Percentiles rank a stretch among this genome's conserved stretches.
These are phyloP conservation scores for Ormosia emarginata DNA, from an alignment of 306 rosid genomes.

Conservation along the genomic window DNA sequence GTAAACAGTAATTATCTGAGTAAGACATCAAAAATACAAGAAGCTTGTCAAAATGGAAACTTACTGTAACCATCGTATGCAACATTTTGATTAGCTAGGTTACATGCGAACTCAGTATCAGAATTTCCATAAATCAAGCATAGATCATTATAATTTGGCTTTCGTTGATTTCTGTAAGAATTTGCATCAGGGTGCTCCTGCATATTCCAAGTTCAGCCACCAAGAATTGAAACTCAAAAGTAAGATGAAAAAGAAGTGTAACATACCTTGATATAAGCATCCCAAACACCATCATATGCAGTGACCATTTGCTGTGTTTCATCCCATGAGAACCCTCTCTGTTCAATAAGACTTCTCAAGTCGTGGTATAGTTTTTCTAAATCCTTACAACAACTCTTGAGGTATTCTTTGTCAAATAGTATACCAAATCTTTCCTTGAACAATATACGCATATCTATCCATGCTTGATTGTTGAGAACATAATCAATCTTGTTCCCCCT, in stretches of 20 bases:
- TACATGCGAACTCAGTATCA: constrained; percentile 16
- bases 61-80: constrained; percentile 27
- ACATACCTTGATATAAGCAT: constrained; percentile 48
- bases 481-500: constrained; percentile 36
- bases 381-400: constrained; percentile 30
- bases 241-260: constrained; percentile 12
- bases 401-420: constrained; percentile 28
- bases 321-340: constrained; percentile 54
- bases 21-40: background rate
- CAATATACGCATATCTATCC: constrained; percentile 34
- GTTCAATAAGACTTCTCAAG: constrained; percentile 44
- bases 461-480: constrained; percentile 26
- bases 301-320: constrained; percentile 43
- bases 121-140: constrained; percentile 56
- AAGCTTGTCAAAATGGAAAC: constrained; percentile 11
- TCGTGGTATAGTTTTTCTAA: constrained; percentile 45
- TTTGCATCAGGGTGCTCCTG: constrained; percentile 53
- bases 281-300: constrained; percentile 48
- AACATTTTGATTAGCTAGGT: constrained; percentile 16
- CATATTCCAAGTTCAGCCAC: constrained; percentile 24
- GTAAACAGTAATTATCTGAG: background rate
- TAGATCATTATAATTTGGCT: constrained; percentile 51
- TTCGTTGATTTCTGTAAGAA: constrained; percentile 30
- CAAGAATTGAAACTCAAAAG: background rate
- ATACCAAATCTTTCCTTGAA: constrained; percentile 52